Conservation (phyloP, 257 asterid genomes). For the Nicotiana tomentosiformis region DNA sequence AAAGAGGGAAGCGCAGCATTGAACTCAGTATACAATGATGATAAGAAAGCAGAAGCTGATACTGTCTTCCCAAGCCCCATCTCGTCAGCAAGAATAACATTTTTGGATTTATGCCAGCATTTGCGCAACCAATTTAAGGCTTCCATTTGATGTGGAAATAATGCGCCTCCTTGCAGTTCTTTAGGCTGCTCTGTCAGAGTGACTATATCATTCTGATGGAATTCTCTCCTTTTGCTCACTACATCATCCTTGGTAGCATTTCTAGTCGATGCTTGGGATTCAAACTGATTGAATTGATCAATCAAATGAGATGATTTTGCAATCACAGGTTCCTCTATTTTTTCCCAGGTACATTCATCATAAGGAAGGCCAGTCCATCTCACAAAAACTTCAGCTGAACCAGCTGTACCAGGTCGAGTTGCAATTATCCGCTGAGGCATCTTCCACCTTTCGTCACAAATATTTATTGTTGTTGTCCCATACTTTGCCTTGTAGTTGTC, state of each 20-base stretch:
- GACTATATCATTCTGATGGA: conserved; percentile 48
- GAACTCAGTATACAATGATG: conserved; percentile 77
- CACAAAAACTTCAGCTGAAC: conserved; percentile 65
- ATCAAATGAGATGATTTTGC: conserved; percentile 53
- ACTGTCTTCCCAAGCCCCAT: conserved; percentile 99
- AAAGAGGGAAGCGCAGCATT: conserved; percentile 77
- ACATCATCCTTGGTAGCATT: conserved; percentile 39
- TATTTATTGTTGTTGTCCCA: conserved; percentile 68
- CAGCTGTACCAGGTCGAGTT: conserved; percentile 52
- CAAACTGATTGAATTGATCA: conserved; percentile 65
- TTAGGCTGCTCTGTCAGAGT: conserved; percentile 86
- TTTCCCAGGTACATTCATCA: conserved; percentile 99
- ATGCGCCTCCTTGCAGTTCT: conserved; percentile 74
- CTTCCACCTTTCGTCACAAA: conserved; percentile 89
- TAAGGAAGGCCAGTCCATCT: conserved; percentile 91
- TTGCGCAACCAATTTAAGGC: conserved; percentile 97
- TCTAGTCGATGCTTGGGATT: conserved; percentile 54
- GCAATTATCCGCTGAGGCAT: conserved; percentile 81
- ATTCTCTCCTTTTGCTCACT: conserved; percentile 27
- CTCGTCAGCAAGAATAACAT: conserved; percentile 98
- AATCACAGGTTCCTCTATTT: conserved; percentile 63
- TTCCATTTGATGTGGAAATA: conserved; percentile 97
- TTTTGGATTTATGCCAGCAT: conserved; percentile 87
- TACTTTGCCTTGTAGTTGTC: conserved; percentile 89
- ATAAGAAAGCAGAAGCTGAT: conserved; percentile 91